Percentiles rank a stretch among this genome's conserved stretches.
Evolutionary conservation across 257 asterid species (phyloP).

Genomic region (Solanum peruvianum): DNA sequence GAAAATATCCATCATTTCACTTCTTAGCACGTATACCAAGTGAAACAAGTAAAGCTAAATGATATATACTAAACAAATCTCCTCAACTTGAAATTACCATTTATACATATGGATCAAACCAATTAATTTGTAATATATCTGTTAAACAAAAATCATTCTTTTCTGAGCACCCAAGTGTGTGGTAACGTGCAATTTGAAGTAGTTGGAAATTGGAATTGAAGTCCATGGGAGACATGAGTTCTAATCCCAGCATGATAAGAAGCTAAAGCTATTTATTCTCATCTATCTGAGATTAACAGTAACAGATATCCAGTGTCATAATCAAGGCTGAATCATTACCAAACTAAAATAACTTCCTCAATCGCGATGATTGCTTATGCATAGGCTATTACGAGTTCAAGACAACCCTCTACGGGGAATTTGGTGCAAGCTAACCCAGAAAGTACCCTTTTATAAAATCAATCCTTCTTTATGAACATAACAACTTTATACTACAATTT

Average conservation of each 20-base stretch:
- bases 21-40: background rate
- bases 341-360: background rate
- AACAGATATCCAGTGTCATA: background rate
- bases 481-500: background rate
- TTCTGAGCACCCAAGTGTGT: background rate
- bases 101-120: background rate
- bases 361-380: background rate
- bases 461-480: background rate
- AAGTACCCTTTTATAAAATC: background rate
- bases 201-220: background rate
- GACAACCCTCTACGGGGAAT: background rate
- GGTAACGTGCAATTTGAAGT: background rate
- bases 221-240: background rate
- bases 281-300: background rate
- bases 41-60: background rate
- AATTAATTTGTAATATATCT: background rate
- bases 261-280: background rate
- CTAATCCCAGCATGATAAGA: background rate
- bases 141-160: background rate
- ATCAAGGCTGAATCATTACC: background rate
- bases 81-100: background rate
- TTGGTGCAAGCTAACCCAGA: background rate
- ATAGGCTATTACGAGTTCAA: background rate
- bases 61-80: background rate
- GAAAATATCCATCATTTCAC: background rate